Base-by-base conservation (phyloP, 768 basidiomycete species). In the Hericium coralloides region DNA sequence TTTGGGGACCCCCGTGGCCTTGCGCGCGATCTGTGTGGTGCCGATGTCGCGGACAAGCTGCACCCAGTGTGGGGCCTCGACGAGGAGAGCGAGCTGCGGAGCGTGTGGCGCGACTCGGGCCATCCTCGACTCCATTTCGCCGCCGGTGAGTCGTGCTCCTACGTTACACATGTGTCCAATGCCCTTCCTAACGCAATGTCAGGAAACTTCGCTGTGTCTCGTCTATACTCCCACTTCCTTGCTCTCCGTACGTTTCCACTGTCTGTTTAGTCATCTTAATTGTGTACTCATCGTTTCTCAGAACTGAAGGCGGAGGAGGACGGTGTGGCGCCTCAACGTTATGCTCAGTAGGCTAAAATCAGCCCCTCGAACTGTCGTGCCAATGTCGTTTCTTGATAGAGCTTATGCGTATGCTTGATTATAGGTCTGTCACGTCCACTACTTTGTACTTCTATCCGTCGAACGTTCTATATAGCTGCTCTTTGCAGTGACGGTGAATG, bases 21-120 rank as follows among this genome's bases (percentile, higher is more conserved):
- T n/a, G 38, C 26, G 17, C 53, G 39, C 18, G 38, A 54, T n/a
- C 20, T 58, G 6, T 18, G 12, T 12, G 57, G 49, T 3, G n/a
- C 38, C 6, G 25, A 43, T 2, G 37, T 58, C n/a, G 57, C 52
- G 14, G 52, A 58, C 2, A 38, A 36, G 22, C 43, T 58, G 23
- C 17, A n/a, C 2, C 52, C 57, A 3, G 22, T 58, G 52, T 58
- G 57, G 57, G 57, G 52, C 2, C 52, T 49, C n/a, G 52, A 54
- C 41, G 43, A 53, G n/a, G 57, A 58, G 37, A 48, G 53, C 25
- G 57, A 58, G 52, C 39, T 58, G 15, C 18, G 31, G 15, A 39
- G 52, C 37, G 45, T 45, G 14, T 53, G 57, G 51, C 53, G 57
- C n/a, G 22, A 38, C 15, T 36, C 39, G 22, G 53, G 53, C 20